Evolutionary conservation across 305 asterid species (phyloP), one percentile per base, ranked within the genome.

Genomic region (Nicotiana rustica): DNA sequence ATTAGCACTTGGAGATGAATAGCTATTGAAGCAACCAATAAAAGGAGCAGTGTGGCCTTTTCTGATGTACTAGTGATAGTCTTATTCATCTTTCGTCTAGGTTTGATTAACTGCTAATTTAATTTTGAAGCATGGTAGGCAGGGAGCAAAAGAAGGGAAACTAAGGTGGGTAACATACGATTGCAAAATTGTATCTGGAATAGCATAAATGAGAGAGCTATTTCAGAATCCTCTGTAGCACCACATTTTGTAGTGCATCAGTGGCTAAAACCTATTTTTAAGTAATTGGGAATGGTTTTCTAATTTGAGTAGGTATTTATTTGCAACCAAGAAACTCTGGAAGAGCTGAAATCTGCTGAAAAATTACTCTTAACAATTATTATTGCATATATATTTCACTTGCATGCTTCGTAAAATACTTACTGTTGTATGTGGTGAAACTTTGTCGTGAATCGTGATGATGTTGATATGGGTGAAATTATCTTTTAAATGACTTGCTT

Each of bases 391-490:
- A 47, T 71, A 73, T 73, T 47, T 21, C 64, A 49, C 19, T 73
- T 73, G 62, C 4, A 73, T 73, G 79, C 64, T 49, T 6, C 64
- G 4, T 73, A 0, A 10, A 44, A 44, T 44, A 44, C 6, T 44
- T 70, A 3, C 60, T 73, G 62, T 19, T 47, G 52, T 49, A 49
- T 73, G 13, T 14, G 7, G 19, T 47, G 61, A 71, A 19, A 4
- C 38, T 69, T 38, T 19, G 3, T 25, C 25, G 25, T 25, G 25
- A 25, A 25, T 44, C 14, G 6, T 19, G 60, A 47, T 44, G 18
- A 71, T 57, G 78, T 71, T 71, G 14, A 25, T 21, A 71, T 19
- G 61, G 78, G 60, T 71, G 61, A 3, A 67, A 71, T 10, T 70
- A 5, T 47, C 12, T 71, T 71, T 56, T 15, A 12, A 71, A 21